These are phyloP conservation scores for Leishmania tarentolae DNA, from an alignment of 208 protist genomes.

Conservation along the genomic window DNA sequence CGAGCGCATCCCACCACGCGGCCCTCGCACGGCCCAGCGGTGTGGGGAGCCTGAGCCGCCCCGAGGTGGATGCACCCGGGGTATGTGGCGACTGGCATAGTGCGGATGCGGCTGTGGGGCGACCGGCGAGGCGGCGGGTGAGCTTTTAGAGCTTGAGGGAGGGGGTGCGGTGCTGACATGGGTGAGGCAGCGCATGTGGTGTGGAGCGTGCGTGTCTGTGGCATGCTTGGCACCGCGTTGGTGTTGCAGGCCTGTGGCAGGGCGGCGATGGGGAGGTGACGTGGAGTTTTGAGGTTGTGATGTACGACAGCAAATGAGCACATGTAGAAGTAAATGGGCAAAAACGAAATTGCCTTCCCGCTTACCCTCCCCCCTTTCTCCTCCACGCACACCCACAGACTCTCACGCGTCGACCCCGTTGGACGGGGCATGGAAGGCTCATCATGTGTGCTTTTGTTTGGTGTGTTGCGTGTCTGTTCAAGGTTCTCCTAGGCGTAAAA, in stretches of 20 bases:
- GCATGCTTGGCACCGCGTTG: not conserved
- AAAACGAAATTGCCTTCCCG: not conserved
- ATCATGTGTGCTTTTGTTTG: not conserved
- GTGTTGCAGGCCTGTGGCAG: not conserved
- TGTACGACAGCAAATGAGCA: not conserved
- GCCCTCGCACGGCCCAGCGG: not conserved
- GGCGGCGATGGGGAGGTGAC: not conserved
- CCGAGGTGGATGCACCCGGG: not conserved
- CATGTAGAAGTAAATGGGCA: not conserved
- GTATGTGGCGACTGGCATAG: not conserved
- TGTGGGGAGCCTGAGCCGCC: not conserved
- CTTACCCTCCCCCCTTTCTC: not conserved
- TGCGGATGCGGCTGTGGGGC: no score
- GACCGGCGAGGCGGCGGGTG: not conserved
- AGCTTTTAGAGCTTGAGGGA: not conserved
- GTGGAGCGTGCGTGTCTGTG: not conserved
- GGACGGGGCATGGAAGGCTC: not conserved
- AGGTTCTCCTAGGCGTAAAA: not conserved
- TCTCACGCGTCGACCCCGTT: not conserved
- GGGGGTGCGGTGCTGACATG: not conserved
- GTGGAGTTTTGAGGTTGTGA: not conserved
- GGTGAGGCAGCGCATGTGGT: not conserved
- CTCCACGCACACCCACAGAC: not conserved
- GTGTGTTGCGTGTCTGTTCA: no score
- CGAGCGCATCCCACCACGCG: not conserved